Conservation (phyloP, 1,284 basidiomycete genomes). For the Neolentinus lepideus region DNA sequence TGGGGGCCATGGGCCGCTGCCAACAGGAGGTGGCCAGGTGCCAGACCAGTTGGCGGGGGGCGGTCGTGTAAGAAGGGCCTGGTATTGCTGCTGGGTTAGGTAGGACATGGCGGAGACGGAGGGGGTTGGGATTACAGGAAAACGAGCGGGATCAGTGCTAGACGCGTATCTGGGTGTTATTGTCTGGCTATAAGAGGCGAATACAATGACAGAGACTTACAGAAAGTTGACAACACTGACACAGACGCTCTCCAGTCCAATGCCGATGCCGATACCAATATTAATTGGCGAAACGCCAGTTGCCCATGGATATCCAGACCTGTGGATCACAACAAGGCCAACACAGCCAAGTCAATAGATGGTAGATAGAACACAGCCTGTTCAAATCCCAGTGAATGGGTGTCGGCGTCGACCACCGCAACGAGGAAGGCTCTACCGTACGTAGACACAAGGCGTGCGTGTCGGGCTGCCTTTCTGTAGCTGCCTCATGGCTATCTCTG, state of each 20-base stretch:
- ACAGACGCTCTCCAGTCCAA: not conserved
- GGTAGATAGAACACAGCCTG: not conserved
- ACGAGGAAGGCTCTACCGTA: not conserved
- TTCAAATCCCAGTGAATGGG: not conserved
- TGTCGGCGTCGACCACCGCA: not conserved
- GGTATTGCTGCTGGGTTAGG: slow-evolving; percentile 4
- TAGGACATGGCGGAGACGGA: not conserved
- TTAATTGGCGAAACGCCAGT: not conserved
- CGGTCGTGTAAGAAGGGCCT: slow-evolving; percentile 5
- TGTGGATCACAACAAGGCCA: not conserved
- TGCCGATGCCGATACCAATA: not conserved
- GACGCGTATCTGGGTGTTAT: not conserved
- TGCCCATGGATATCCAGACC: not conserved
- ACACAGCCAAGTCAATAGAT: not conserved
- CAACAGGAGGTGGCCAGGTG: slow-evolving; percentile 13
- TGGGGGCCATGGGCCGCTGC: slow-evolving; percentile 2
- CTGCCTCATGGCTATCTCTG: slow-evolving; percentile 1
- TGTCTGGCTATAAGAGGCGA: not conserved
- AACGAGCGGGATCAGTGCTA: not conserved
- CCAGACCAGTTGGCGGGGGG: slow-evolving; percentile 13
- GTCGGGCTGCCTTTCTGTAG: not conserved
- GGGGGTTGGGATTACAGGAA: not conserved
- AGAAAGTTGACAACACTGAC: not conserved
- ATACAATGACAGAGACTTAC: not conserved
- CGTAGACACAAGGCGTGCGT: not conserved